Base-by-base conservation (phyloP, 1,284 basidiomycete species). In the Macrocystidia cucumis region DNA sequence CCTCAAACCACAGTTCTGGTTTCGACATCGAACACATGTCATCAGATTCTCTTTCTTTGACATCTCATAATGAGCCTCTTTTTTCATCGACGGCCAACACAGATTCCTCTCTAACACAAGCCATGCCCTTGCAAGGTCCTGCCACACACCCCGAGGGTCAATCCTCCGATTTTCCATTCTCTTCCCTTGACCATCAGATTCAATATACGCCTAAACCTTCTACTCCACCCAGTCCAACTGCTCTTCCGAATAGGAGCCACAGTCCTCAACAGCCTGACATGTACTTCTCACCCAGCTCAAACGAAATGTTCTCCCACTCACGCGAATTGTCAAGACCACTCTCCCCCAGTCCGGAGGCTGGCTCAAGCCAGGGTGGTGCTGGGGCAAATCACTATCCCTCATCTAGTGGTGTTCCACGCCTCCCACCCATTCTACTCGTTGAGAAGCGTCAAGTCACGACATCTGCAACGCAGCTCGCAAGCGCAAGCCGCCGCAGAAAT, bases 381-480 rank as follows among this genome's bases (percentile, higher is more conserved):
- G 65, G 65, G 42, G 62, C 65, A 39, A 68, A 69, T 41, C 72
- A 75, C 47, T 77, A 78, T 51, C 65, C 72, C 0, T 63, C 71
- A 11, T 60, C 73, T 16, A 61, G 58, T 29, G 63, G 69, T 40
- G 68, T 82, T 4, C 74, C 80, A 2, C 73, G 84, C 32, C 64
- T 89, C 4, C 86, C 85, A 23, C 86, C 83, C 34, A 88, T 89
- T 51, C 60, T 86, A 24, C 85, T 87, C 55, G 85, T 92, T 30
- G 86, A 91, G 61, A 90, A 89, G 59, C 81, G 88, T 63, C 87
- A 91, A 59, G 92, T 96, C 26, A 96, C 92, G 21, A 93, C 90
- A 20, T 82, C 83, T 29, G 92, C 92, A n/a, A 96, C 92, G 1
- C 90, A 95, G 57, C 75, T 87, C 3, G 92, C 92, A 2, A 91